phyloP scores from a whole-genome alignment of 2,329 filamentous ascomycete species.

The Colletotrichum sp. region DNA sequence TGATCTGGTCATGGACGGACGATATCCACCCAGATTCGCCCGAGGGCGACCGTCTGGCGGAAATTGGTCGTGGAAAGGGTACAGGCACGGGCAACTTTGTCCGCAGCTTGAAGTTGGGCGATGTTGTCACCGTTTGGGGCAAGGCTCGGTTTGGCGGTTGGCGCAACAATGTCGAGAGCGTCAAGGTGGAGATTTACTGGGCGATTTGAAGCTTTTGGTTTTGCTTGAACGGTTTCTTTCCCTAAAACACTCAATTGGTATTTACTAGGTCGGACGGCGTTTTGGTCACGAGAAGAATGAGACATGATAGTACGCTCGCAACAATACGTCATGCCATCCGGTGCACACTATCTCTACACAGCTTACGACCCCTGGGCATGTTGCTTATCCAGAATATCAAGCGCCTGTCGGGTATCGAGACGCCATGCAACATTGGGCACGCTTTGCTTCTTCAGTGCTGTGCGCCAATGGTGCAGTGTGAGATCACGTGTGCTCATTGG shows the following conservation, averaged over 20 bases:
- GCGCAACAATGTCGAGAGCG: conserved; percentile 54
- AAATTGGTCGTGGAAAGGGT: conserved; percentile 52
- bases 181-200: conserved; percentile 64
- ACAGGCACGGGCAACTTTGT: conserved; percentile 63
- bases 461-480: too few relatives aligned
- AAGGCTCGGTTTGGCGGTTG: conserved; percentile 62
- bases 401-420: too few relatives aligned
- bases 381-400: too few relatives aligned
- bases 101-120: conserved; percentile 59
- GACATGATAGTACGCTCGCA: too few relatives aligned
- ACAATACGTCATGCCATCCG: too few relatives aligned
- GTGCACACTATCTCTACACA: too few relatives aligned
- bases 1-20: conserved; percentile 62
- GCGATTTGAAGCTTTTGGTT: conserved; percentile 39
- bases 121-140: conserved; percentile 66
- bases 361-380: too few relatives aligned
- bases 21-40: conserved; percentile 47
- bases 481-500: too few relatives aligned
- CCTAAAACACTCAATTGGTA: background rate
- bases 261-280: background rate
- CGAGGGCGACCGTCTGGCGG: conserved; percentile 40
- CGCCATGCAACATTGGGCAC: too few relatives aligned
- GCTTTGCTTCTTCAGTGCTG: too few relatives aligned
- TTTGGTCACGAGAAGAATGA: background rate
- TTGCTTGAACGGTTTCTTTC: fast-evolving